A percentile compares a stretch with the other conserved stretches of the same genome.
Evolutionary conservation across 208 protist genomes (phyloP).

Genomic region (Giardia muris): DNA sequence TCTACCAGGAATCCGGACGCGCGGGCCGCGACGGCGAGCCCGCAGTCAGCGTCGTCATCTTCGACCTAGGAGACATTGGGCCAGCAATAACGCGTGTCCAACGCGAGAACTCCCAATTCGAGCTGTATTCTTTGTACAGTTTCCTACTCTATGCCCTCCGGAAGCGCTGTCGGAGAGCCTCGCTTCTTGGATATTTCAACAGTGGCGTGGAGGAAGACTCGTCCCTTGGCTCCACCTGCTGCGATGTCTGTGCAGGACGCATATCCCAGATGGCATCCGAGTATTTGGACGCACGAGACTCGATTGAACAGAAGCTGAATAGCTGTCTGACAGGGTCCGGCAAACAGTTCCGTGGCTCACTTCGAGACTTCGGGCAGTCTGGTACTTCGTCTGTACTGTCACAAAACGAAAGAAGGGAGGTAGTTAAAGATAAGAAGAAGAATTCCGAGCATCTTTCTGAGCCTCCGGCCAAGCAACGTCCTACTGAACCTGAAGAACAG

Average conservation of each 20-base stretch:
- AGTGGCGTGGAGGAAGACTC: background rate
- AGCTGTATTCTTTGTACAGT: slow-evolving; percentile 4
- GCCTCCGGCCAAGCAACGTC: background rate
- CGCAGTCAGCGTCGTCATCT: background rate
- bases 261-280: background rate
- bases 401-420: background rate
- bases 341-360: background rate
- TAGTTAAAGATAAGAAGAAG: background rate
- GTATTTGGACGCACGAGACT: background rate
- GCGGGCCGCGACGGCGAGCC: background rate
- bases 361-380: background rate
- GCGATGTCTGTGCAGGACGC: background rate
- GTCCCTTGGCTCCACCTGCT: background rate
- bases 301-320: background rate
- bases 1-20: slow-evolving; percentile 25
- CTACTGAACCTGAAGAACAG: background rate
- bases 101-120: background rate
- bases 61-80: background rate
- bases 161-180: background rate
- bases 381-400: background rate
- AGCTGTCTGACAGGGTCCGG: background rate
- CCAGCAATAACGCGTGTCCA: background rate
- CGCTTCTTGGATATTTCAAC: background rate
- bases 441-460: background rate
- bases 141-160: background rate